Conservation (phyloP, 148 eudicot genomes). For the Cornus suecica region DNA sequence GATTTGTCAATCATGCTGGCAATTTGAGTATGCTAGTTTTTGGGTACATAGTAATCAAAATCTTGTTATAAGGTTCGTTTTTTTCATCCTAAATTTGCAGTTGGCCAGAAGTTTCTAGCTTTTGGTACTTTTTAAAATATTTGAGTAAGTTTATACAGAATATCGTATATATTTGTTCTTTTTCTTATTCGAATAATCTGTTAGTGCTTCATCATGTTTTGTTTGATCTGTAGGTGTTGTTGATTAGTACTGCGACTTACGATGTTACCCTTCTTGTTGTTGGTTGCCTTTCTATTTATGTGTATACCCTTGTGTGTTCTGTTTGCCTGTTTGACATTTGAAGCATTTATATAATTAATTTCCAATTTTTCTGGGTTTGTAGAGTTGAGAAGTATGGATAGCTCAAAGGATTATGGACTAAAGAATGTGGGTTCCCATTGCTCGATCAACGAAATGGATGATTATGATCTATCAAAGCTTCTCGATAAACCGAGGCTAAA, state of each 20-base stretch:
- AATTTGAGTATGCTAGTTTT: not conserved
- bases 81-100: not conserved
- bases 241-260: not conserved
- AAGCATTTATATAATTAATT: not conserved
- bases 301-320: not conserved
- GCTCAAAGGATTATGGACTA: slow-evolving; percentile 43
- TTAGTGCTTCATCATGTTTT: too few relatives aligned
- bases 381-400: slow-evolving; percentile 44
- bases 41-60: slow-evolving; percentile 1
- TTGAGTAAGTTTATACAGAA: not conserved
- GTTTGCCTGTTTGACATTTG: slow-evolving; percentile 1
- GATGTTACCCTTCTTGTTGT: not conserved
- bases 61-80: not conserved
- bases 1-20: not conserved
- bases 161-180: not conserved
- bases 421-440: slow-evolving; percentile 79
- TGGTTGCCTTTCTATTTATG: slow-evolving; percentile 10
- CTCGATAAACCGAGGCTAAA: slow-evolving; percentile 79
- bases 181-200: too few relatives aligned
- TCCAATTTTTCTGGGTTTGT: slow-evolving; percentile 12
- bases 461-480: slow-evolving; percentile 76
- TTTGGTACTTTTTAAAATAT: not conserved
- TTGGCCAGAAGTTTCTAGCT: not conserved
- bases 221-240: not conserved
- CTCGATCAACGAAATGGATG: slow-evolving; percentile 86